Base-by-base conservation (phyloP, 2,329 filamentous ascomycete species). In the Pleurostoma richardsiae region DNA sequence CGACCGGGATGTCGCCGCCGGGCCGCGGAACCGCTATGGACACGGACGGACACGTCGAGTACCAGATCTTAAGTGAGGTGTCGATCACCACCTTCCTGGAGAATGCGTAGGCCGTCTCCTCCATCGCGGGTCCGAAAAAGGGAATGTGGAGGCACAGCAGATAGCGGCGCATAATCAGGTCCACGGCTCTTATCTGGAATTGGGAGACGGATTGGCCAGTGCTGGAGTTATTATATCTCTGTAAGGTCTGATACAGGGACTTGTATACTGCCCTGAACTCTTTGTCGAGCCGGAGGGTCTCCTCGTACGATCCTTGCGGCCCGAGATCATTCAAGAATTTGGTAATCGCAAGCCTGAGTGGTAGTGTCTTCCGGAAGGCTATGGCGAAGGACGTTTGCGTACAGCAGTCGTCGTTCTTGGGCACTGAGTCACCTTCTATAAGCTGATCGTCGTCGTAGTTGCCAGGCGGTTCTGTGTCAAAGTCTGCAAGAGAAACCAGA, bases 101-200 rank as follows among this genome's bases (percentile, higher is more conserved):
- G 57, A 76, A 80, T 57, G 76, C 76, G 50, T 72, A 78, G 1
- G 66, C 64, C 0, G 74, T 71, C 38, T 77, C 67, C 1, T 67
- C 59, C 10, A 69, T 63, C 0, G 75, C 71, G 10, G 66, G 62
- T 5, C 60, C 57, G 29, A 76, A 65, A 59, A 73, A 71, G 0
- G 72, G 71, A 36, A 77, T 73, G 51, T 85, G 80, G 0, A 85
- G 69, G 0, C 72, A 69, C 10, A 82, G 65, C 53, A 76, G 72
- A 51, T 68, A 73, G 28, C 71, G 71, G 45, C 74, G 71, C 3
- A 71, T 59, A 46, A 71, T 58, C 43, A 72, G 60, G 47, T 76
- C 71, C 1, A 65, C 63, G 6, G 73, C 49, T 1, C 67, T 65
- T 6, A 69, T 54, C 46, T 75, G 72, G 47, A 76, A 76, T 28